A percentile compares a stretch with the other conserved stretches of the same genome.
phyloP scores from a whole-genome alignment of 2,329 filamentous ascomycete species.

The Penicillium thymicola region DNA sequence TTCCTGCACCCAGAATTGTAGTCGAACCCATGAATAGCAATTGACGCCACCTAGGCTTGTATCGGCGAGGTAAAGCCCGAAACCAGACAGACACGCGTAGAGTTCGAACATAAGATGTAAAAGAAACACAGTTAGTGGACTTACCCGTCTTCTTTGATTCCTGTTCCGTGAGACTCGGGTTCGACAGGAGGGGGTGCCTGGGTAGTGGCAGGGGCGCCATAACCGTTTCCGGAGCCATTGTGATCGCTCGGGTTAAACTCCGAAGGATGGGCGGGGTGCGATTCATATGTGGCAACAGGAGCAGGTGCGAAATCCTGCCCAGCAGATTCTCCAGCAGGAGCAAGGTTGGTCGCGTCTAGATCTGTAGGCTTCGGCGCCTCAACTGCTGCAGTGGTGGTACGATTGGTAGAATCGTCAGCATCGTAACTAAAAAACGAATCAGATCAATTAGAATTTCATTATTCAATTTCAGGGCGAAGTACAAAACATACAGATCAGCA shows the following conservation, averaged over 20 bases:
- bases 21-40: conserved; percentile 17
- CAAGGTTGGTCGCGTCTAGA: conserved; percentile 32
- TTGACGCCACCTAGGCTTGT: conserved; percentile 12
- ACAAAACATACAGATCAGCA: conserved; percentile 73
- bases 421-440: conserved; percentile 54
- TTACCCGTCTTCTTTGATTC: conserved; percentile 90
- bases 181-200: conserved; percentile 25
- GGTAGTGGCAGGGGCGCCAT: conserved; percentile 23
- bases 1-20: conserved; percentile 7
- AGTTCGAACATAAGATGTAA: conserved; percentile 12
- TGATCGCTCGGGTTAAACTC: conserved; percentile 26
- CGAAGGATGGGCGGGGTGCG: conserved; percentile 22
- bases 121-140: conserved; percentile 41
- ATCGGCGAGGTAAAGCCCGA: conserved; percentile 9
- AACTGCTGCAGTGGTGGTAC: conserved; percentile 26
- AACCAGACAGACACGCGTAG: conserved; percentile 2
- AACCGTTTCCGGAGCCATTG: conserved; percentile 26
- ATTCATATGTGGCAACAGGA: conserved; percentile 26
- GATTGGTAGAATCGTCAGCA: conserved; percentile 56
- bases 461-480: neutral
- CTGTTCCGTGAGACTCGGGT: conserved; percentile 39
- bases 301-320: conserved; percentile 33
- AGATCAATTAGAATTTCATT: conserved; percentile 10
- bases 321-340: conserved; percentile 31
- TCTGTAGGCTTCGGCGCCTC: conserved; percentile 39